Percentiles rank a stretch among this genome's conserved stretches.
Evolutionary conservation across 1,284 basidiomycete genomes (phyloP).

Genomic region (Thecaphora thlaspeos): DNA sequence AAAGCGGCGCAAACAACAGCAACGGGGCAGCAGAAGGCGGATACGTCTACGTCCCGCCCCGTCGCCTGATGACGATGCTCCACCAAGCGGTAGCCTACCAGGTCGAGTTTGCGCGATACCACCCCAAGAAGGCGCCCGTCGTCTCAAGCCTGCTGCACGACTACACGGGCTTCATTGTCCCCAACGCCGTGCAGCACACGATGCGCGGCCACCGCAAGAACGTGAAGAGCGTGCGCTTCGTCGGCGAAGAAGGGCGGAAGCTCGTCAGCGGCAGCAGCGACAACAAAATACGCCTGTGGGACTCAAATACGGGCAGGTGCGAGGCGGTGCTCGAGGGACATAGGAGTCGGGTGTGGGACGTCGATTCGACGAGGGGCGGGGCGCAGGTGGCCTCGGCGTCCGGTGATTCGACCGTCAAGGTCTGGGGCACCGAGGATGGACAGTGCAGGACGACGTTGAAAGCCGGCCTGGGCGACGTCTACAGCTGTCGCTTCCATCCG

Average conservation of each 20-base stretch:
- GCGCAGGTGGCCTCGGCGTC: constrained; percentile 57
- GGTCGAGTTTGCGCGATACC: constrained; percentile 57
- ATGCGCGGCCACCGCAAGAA: constrained; percentile 60
- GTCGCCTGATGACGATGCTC: constrained; percentile 59
- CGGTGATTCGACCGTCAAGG: constrained; percentile 60
- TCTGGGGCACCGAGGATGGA: constrained; percentile 57
- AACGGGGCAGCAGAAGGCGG: constrained; percentile 9
- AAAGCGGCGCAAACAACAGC: constrained; percentile 4
- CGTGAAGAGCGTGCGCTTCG: constrained; percentile 60
- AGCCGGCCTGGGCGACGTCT: constrained; percentile 59
- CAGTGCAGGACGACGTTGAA: constrained; percentile 31
- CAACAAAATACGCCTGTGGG: constrained; percentile 50
- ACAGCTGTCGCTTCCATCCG: constrained; percentile 60
- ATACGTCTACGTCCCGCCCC: constrained; percentile 57
- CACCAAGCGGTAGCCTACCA: constrained; percentile 62
- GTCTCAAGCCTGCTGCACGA: constrained; percentile 51
- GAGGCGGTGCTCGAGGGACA: constrained; percentile 58
- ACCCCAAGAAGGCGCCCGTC: constrained; percentile 53
- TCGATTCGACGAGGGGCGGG: constrained; percentile 52
- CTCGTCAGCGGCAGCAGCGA: constrained; percentile 60
- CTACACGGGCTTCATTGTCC: constrained; percentile 46
- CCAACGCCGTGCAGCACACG: constrained; percentile 37
- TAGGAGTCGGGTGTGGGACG: constrained; percentile 60
- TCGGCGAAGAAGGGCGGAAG: constrained; percentile 57
- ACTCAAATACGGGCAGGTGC: constrained; percentile 44